These are phyloP conservation scores for Fusarium concolor DNA, from an alignment of 2,329 filamentous ascomycete genomes.

Conservation along the genomic window DNA sequence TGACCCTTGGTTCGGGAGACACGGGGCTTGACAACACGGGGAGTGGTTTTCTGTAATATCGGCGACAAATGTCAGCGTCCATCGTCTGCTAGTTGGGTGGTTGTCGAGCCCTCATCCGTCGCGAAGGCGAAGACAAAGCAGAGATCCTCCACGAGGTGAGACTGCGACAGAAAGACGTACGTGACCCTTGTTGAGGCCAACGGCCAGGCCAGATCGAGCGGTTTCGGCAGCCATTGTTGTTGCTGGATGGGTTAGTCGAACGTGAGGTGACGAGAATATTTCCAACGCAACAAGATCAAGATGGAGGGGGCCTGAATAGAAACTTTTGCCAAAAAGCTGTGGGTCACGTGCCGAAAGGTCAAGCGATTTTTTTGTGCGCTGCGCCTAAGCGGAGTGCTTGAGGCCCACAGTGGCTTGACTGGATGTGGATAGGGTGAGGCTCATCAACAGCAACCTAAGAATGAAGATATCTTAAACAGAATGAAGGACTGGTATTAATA, in stretches of 20 bases:
- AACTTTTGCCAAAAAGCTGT: constrained; percentile 35
- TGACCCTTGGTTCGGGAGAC: constrained; percentile 92
- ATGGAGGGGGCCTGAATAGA: constrained; percentile 21
- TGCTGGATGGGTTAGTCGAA: constrained; percentile 50
- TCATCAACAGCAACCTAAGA: background rate
- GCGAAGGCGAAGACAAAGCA: constrained; percentile 56
- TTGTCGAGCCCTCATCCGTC: constrained; percentile 40
- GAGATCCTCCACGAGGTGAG: constrained; percentile 82
- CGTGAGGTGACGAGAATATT: constrained; percentile 45
- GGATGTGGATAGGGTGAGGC: background rate
- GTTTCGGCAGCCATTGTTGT: constrained; percentile 71
- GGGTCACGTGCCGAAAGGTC: constrained; percentile 50
- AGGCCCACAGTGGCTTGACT: no score
- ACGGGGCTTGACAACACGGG: constrained; percentile 80
- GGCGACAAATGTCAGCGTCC: constrained; percentile 67
- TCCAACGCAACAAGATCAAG: constrained; percentile 11
- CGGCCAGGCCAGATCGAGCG: constrained; percentile 68
- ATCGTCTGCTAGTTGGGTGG: constrained; percentile 63
- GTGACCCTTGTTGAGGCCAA: constrained; percentile 73
- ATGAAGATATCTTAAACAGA: background rate
- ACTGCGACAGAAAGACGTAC: constrained; percentile 66
- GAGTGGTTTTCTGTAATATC: constrained; percentile 79
- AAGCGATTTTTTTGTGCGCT: constrained; percentile 23
- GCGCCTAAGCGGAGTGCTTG: background rate
- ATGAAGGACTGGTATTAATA: background rate